Conservation (phyloP, 768 basidiomycete genomes). For the Tulasnella sp. region DNA sequence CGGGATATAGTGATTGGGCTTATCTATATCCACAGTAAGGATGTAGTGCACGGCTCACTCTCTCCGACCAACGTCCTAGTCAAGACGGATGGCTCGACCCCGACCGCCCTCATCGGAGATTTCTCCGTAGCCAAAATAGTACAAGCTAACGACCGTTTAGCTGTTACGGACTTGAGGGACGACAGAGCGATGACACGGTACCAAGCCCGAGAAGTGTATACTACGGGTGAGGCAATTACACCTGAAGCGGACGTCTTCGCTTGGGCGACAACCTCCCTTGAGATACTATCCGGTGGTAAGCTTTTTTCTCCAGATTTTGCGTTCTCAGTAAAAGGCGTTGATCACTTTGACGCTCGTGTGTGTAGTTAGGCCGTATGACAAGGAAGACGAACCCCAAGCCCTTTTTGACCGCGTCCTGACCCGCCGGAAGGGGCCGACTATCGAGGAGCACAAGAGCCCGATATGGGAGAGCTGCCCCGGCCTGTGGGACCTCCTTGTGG, state of each 20-base stretch:
- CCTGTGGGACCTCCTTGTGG: background rate
- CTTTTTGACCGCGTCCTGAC: background rate
- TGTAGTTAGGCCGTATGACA: background rate
- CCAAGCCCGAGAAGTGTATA: background rate
- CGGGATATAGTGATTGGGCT: background rate
- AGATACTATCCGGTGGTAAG: background rate
- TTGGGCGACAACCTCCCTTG: background rate
- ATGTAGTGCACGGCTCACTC: background rate
- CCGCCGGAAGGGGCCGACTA: background rate
- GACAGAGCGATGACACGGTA: background rate
- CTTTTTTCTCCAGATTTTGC: background rate
- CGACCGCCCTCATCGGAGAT: background rate
- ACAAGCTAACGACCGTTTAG: background rate
- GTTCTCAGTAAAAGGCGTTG: background rate
- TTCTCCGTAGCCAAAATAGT: background rate
- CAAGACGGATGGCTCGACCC: background rate
- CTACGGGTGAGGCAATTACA: background rate
- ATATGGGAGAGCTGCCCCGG: background rate
- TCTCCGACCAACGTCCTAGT: background rate
- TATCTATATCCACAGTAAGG: background rate
- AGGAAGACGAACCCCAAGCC: background rate
- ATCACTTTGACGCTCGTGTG: background rate
- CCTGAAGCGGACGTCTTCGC: background rate
- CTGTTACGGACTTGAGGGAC: background rate
- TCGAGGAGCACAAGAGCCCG: background rate